Base-by-base conservation (phyloP, 257 asterid species). In the Primulina huaijiensis region DNA sequence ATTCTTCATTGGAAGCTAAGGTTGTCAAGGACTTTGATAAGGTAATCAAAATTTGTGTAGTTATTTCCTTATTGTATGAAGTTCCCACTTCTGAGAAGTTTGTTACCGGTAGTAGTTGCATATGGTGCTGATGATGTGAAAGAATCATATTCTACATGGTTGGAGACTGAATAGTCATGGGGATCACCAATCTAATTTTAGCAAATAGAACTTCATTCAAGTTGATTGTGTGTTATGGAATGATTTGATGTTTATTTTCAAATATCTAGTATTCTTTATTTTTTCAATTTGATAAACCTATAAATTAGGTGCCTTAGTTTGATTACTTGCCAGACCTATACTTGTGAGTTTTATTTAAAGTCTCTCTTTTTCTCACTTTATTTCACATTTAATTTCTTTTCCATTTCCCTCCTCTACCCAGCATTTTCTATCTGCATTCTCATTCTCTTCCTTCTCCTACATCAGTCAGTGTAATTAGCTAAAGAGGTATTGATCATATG, bases 11-110 rank as follows among this genome's bases (percentile, higher is more conserved):
- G 78, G 99, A 93, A 87, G 97, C 99, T 72, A 93, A 93, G 85
- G 79, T 93, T 77, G 99, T 93, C 46, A 93, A 93, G 77, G 99
- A 90, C 75, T 88, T 93, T 43, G 99, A 93, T 82, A 93, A 93
- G 96, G 99, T 93, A 88, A 62, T 58, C 55, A 53, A 67, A 35
- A 7, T 29, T 8, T 23, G 8, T 59, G 67, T 29, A 55, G 25
- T 14, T 7, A 50, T 57, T 65, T 8, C 30, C 11, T 53, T 61
- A 35, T 53, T 58, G 10, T 34, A 27, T 27, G 30, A 27, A 27
- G 30, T 27, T 70, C 6, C 23, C 33, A 33, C 62, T 31, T 31
- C 23, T 43, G 37, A 19, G 21, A 59, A 46, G 6, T 58, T 17
- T 61, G 17, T 8, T 23, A 23, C 25, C 25, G 23, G n/a, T 30